Conservation (phyloP, 495 filamentous ascomycete species). For the Hypomontagnella submonticulosa region DNA sequence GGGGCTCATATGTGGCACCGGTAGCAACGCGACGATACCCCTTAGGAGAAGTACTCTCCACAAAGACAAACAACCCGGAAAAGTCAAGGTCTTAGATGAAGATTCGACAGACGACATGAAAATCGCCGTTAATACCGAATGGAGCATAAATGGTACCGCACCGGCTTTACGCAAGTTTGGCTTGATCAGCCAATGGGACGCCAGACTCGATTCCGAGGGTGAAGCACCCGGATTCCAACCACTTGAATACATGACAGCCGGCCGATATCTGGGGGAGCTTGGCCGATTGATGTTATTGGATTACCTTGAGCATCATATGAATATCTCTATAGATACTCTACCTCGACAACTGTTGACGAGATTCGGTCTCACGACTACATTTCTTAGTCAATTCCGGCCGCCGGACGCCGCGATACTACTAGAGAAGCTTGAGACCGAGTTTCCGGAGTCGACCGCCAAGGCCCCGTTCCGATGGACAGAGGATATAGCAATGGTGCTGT, state of each 20-base stretch:
- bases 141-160: slow-evolving; percentile 80
- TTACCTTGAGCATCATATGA: slow-evolving; percentile 64
- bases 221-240: slow-evolving; percentile 84
- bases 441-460: slow-evolving; percentile 60
- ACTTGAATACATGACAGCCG: slow-evolving; percentile 88
- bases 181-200: slow-evolving; percentile 78
- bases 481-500: slow-evolving; percentile 65
- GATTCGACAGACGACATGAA: slow-evolving; percentile 66
- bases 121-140: slow-evolving; percentile 87
- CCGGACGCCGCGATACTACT: slow-evolving; percentile 59
- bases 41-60: slow-evolving; percentile 73
- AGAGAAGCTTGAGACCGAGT: slow-evolving; percentile 62
- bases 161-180: slow-evolving; percentile 71
- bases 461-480: slow-evolving; percentile 68
- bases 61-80: slow-evolving; percentile 65
- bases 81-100: slow-evolving; percentile 66
- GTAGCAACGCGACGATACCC: slow-evolving; percentile 84
- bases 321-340: slow-evolving; percentile 54
- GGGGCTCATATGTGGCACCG: slow-evolving; percentile 85
- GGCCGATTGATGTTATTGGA: slow-evolving; percentile 76
- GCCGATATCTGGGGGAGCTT: slow-evolving; percentile 86
- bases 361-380: slow-evolving; percentile 77
- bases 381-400: slow-evolving; percentile 73
- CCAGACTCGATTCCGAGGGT: slow-evolving; percentile 69
- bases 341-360: slow-evolving; percentile 69